A percentile compares a stretch with the other conserved stretches of the same genome.
phyloP scores from a whole-genome alignment of 2,329 filamentous ascomycete genomes.

The Penicillium brevicompactum region DNA sequence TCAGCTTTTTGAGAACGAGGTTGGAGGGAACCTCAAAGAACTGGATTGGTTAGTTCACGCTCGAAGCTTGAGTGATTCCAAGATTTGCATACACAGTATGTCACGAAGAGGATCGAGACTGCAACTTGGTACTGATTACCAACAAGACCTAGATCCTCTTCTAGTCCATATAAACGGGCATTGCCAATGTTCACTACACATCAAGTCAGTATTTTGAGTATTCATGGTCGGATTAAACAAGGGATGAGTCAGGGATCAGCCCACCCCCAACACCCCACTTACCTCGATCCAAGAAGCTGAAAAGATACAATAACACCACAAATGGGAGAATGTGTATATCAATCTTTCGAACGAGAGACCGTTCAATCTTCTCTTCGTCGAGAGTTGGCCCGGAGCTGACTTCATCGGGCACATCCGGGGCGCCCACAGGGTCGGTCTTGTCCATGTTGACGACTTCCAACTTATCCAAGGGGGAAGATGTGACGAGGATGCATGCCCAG shows the following conservation, averaged over 20 bases:
- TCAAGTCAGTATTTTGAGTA: conserved; percentile 1
- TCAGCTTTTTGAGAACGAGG: conserved; percentile 64
- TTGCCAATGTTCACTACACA: conserved; percentile 70
- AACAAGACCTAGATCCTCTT: conserved; percentile 62
- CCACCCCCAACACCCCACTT: conserved; percentile 3
- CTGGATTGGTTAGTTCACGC: conserved; percentile 22
- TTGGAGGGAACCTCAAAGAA: conserved; percentile 67
- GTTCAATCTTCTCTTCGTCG: conserved; percentile 32
- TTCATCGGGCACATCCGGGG: conserved; percentile 14
- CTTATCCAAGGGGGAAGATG: background rate
- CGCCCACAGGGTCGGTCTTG: conserved; percentile 18
- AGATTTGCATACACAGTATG: conserved; percentile 52
- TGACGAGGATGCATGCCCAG: background rate
- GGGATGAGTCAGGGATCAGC: conserved; percentile 3
- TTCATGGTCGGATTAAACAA: background rate
- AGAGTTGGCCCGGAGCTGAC: conserved; percentile 19
- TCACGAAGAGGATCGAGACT: conserved; percentile 69
- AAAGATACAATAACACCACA: conserved; percentile 60
- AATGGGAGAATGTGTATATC: conserved; percentile 45
- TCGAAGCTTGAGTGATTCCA: background rate
- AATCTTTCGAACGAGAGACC: conserved; percentile 40
- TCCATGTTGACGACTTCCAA: conserved; percentile 12
- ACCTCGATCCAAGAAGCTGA: conserved; percentile 72
- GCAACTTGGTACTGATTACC: conserved; percentile 71
- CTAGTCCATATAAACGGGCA: conserved; percentile 65